A percentile compares a stretch with the other conserved stretches of the same genome.
These are phyloP conservation scores for Clitoria ternatea DNA, from an alignment of 306 rosid genomes.

Conservation along the genomic window DNA sequence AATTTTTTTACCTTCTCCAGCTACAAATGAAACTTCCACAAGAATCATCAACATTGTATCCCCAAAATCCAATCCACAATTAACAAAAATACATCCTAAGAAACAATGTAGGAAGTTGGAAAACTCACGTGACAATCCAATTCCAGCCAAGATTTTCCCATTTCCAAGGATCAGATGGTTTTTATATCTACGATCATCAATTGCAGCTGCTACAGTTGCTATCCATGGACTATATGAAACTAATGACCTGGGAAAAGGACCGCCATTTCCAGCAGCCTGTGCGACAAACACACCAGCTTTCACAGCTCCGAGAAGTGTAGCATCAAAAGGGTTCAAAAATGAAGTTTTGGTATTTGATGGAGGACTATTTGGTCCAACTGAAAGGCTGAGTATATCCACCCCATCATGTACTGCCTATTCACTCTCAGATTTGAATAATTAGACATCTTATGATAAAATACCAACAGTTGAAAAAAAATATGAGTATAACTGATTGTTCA, in stretches of 20 bases:
- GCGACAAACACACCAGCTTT: conserved; percentile 99
- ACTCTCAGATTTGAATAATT: conserved; percentile 23
- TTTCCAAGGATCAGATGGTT: conserved; percentile 86
- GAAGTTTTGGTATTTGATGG: conserved; percentile 87
- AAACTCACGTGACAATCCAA: conserved; percentile 95
- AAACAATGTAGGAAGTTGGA: conserved; percentile 16
- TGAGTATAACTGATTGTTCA: conserved; percentile 3
- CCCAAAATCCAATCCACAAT: background rate
- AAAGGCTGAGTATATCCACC: conserved; percentile 96
- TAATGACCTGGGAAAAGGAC: conserved; percentile 93
- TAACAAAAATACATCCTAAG: conserved; percentile 3
- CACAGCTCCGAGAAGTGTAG: conserved; percentile 97
- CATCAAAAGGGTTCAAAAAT: conserved; percentile 92
- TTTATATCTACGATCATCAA: conserved; percentile 98
- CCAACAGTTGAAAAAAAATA: background rate
- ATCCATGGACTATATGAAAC: conserved; percentile 99
- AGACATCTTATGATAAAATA: conserved; percentile 17
- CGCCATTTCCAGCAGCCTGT: conserved; percentile 98
- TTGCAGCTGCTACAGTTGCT: conserved; percentile 91
- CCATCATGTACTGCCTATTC: conserved; percentile 98
- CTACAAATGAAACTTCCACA: background rate
- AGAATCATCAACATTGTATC: background rate
- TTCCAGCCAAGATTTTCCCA: conserved; percentile 81
- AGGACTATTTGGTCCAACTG: conserved; percentile 98
- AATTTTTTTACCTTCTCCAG: conserved; percentile 6